Conservation (phyloP, 148 eudicot genomes). For the Pharnaceum exiguum region DNA sequence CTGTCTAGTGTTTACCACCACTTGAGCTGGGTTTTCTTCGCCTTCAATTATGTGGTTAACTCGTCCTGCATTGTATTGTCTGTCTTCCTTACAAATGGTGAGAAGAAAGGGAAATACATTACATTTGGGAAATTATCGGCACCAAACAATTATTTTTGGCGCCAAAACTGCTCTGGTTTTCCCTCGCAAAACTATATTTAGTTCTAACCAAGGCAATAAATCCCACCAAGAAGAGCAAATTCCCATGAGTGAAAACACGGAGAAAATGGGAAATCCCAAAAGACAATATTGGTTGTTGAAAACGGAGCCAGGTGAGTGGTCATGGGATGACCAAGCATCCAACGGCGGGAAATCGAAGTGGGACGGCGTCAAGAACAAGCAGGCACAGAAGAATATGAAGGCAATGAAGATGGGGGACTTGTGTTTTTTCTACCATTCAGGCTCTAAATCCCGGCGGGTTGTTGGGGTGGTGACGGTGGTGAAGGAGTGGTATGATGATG, state of each 20-base stretch:
- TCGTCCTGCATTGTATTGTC: too few species aligned
- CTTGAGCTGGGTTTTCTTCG: too few species aligned
- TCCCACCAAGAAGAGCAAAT: neutral
- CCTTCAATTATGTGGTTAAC: too few species aligned
- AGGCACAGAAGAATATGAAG: conserved; percentile 74
- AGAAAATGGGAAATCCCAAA: conserved; percentile 15
- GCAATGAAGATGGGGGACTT: conserved; percentile 57
- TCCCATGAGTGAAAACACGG: neutral
- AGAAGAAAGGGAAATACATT: too few species aligned
- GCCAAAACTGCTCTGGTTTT: too few species aligned
- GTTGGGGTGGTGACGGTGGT: conserved; percentile 78
- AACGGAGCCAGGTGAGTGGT: conserved; percentile 87
- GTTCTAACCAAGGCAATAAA: neutral
- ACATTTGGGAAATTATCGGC: too few species aligned
- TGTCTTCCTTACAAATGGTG: too few species aligned
- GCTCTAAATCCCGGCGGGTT: conserved; percentile 51
- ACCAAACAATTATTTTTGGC: too few species aligned
- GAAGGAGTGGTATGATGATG: conserved; percentile 58
- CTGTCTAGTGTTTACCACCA: too few species aligned
- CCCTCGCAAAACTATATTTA: too few species aligned
- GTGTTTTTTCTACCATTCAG: conserved; percentile 93
- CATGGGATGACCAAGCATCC: conserved; percentile 82
- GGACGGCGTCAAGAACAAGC: conserved; percentile 94
- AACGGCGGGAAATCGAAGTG: conserved; percentile 65
- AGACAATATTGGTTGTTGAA: conserved; percentile 69